phyloP scores from a whole-genome alignment of 2,329 filamentous ascomycete genomes.

The Ophiostoma populinum region DNA sequence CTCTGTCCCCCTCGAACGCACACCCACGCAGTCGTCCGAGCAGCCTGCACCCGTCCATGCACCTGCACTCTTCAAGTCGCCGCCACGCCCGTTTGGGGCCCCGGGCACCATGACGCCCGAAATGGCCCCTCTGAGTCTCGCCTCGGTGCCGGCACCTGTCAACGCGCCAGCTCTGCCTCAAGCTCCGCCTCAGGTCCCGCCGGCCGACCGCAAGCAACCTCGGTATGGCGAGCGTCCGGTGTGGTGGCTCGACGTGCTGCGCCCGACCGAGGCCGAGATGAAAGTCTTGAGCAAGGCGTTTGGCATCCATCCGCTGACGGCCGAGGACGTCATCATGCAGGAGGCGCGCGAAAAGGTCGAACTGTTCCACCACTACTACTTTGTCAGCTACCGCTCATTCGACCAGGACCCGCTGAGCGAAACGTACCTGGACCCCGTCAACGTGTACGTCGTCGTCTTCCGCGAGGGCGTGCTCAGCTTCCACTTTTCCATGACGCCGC shows the following conservation, averaged over 20 bases:
- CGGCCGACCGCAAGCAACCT: constrained; percentile 12
- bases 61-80: not conserved
- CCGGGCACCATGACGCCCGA: not conserved
- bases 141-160: too few relatives aligned
- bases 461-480: constrained; percentile 90
- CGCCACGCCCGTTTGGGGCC: not conserved
- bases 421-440: constrained; percentile 84
- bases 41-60: not conserved
- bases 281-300: constrained; percentile 83
- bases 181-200: not conserved
- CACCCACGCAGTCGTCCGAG: constrained; percentile 1
- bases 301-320: constrained; percentile 85
- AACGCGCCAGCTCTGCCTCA: not conserved
- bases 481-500: constrained; percentile 90
- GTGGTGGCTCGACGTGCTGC: constrained; percentile 91
- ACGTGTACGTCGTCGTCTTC: constrained; percentile 96
- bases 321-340: constrained; percentile 93
- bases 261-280: constrained; percentile 89
- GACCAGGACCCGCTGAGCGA: constrained; percentile 85
- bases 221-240: constrained; percentile 69
- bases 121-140: not conserved
- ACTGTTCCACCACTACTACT: constrained; percentile 93
- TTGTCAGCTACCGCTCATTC: constrained; percentile 95
- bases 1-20: not conserved
- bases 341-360: constrained; percentile 97